A percentile compares a stretch with the other conserved stretches of the same genome.
Conservation (phyloP, 495 filamentous ascomycete species). For the Aspergillus asperescens region DNA sequence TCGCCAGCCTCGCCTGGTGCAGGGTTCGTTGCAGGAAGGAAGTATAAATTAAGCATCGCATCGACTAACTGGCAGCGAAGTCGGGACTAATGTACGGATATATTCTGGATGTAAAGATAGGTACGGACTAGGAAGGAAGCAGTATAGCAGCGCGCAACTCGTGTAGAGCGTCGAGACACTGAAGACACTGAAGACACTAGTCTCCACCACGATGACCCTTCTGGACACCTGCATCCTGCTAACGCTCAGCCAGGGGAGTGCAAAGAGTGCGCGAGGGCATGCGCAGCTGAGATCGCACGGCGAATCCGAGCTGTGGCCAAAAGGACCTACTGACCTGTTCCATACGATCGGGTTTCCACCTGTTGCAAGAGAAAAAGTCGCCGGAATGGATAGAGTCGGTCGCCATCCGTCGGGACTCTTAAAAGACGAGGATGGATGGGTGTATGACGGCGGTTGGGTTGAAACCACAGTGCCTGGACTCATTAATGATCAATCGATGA, state of each 20-base stretch:
- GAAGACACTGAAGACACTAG: neutral
- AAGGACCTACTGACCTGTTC: conserved; percentile 14
- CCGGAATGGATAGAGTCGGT: conserved; percentile 15
- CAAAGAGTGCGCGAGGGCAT: neutral
- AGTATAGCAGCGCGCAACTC: neutral
- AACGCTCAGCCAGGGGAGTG: conserved; percentile 12
- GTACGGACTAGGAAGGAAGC: neutral
- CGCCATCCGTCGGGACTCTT: neutral
- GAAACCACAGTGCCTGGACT: neutral
- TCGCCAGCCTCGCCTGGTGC: too few relatives aligned
- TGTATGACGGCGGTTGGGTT: conserved; percentile 2
- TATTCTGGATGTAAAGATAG: conserved; percentile 4
- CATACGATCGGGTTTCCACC: conserved; percentile 25
- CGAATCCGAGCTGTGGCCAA: conserved; percentile 23
- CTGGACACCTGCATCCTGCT: conserved; percentile 25
- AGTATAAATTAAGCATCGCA: conserved; percentile 4
- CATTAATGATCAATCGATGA: neutral
- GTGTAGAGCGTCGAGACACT: neutral
- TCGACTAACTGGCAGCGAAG: neutral
- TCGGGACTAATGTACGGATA: conserved; percentile 3
- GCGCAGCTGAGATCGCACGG: conserved; percentile 26
- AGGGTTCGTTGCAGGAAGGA: neutral
- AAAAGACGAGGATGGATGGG: neutral
- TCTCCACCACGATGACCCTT: conserved; percentile 22
- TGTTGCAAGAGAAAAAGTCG: conserved; percentile 23